Evolutionary conservation across 148 eudicot genomes (phyloP).

Genomic region (Heliamphora exappendiculata): DNA sequence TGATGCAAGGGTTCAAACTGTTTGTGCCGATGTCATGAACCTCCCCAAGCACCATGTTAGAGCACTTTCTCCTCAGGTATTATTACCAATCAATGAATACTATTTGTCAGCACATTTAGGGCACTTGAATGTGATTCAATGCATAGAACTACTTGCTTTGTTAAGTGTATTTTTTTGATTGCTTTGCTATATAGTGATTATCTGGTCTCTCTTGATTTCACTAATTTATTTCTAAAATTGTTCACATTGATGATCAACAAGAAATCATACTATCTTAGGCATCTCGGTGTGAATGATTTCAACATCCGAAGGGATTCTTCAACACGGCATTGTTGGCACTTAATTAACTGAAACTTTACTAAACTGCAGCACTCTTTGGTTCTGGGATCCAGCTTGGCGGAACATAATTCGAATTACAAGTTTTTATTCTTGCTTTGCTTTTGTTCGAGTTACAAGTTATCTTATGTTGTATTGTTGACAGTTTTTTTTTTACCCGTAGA

Average conservation of each 20-base stretch:
- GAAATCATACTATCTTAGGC: background rate
- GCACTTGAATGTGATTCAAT: background rate
- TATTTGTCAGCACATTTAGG: background rate
- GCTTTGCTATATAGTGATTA: background rate
- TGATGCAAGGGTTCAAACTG: conserved; percentile 77
- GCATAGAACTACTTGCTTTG: background rate
- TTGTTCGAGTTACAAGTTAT: background rate
- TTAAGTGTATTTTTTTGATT: background rate
- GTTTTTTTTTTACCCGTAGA: background rate
- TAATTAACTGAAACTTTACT: background rate
- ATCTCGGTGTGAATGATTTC: background rate
- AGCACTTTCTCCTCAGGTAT: conserved; percentile 75
- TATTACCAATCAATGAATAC: background rate
- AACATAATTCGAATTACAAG: background rate
- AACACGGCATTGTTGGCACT: background rate
- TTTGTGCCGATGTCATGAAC: conserved; percentile 72
- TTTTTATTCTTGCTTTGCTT: background rate
- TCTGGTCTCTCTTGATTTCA: background rate
- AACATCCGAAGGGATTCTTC: background rate
- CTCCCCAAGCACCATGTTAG: conserved; percentile 54
- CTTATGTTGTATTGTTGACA: background rate
- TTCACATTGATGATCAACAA: background rate
- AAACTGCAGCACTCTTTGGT: background rate
- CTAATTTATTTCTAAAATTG: background rate
- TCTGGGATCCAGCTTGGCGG: background rate